Percentiles rank a stretch among this genome's conserved stretches.
Evolutionary conservation across 208 protist species (phyloP).

Genomic region (Lotmaria passim): DNA sequence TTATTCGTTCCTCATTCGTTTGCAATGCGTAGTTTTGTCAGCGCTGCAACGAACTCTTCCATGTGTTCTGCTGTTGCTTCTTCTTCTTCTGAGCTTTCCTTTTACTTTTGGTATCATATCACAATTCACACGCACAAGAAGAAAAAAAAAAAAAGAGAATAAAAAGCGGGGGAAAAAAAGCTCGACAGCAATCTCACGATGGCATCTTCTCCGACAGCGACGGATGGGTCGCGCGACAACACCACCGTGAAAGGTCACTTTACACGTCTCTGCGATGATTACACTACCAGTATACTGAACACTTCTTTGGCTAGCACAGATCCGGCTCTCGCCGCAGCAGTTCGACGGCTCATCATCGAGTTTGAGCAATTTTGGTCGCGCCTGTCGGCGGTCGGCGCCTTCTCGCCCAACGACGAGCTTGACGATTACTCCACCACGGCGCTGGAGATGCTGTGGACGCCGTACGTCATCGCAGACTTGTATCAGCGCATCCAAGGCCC

Average conservation of each 20-base stretch:
- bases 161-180: no score
- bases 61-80: no score
- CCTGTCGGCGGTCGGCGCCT: slow-evolving; percentile 56
- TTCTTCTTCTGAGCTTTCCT: no score
- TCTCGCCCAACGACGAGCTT: slow-evolving; percentile 83
- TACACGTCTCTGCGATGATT: slow-evolving; percentile 49
- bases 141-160: no score
- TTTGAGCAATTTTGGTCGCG: slow-evolving; percentile 77
- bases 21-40: no score
- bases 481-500: slow-evolving; percentile 77
- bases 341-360: slow-evolving; percentile 55
- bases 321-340: slow-evolving; percentile 13
- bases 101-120: no score
- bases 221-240: slow-evolving; percentile 13
- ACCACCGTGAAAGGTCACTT: slow-evolving; percentile 76
- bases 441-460: slow-evolving; percentile 84
- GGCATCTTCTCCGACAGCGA: slow-evolving; percentile 3
- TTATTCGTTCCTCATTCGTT: no score
- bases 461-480: slow-evolving; percentile 83
- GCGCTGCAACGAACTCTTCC: no score
- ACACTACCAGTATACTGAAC: slow-evolving; percentile 50
- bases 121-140: no score
- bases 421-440: slow-evolving; percentile 85
- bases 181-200: no score
- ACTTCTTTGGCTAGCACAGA: slow-evolving; percentile 41